Percentiles rank a stretch among this genome's conserved stretches.
phyloP scores from a whole-genome alignment of 2,329 filamentous ascomycete species.

The Hymenoscyphus fraxineus region DNA sequence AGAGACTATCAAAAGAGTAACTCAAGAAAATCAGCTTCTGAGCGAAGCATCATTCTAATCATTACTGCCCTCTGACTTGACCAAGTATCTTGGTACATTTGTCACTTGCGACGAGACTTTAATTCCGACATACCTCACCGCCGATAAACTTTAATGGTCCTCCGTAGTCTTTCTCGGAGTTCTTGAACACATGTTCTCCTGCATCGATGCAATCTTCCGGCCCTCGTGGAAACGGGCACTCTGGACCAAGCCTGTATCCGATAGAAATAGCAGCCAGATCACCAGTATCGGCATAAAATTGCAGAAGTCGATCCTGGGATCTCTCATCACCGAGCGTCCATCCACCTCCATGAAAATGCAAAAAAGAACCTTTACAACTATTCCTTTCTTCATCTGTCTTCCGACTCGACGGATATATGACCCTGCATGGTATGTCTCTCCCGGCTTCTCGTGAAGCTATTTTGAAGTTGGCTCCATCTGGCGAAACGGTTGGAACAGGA shows the following conservation, averaged over 20 bases:
- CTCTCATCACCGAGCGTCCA: conserved; percentile 36
- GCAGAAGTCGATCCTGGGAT: conserved; percentile 40
- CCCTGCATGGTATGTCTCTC: conserved; percentile 48
- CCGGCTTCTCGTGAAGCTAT: conserved; percentile 51
- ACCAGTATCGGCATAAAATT: conserved; percentile 46
- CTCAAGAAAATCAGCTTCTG: conserved; percentile 2
- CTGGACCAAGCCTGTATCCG: conserved; percentile 57
- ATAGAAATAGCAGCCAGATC: conserved; percentile 50
- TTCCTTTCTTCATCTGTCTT: conserved; percentile 44
- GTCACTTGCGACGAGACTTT: not conserved
- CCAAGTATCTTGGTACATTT: not conserved
- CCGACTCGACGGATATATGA: conserved; percentile 22
- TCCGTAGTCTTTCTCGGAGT: conserved; percentile 42
- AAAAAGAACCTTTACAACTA: conserved; percentile 45
- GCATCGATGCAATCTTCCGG: conserved; percentile 56
- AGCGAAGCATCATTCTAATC: conserved; percentile 8
- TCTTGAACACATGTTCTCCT: conserved; percentile 49
- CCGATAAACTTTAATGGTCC: conserved; percentile 42
- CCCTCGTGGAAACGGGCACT: conserved; percentile 52
- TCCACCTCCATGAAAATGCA: conserved; percentile 54
- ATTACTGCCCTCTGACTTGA: conserved; percentile 23
- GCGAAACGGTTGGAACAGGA: conserved; percentile 44
- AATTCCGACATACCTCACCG: conserved; percentile 38
- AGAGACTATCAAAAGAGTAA: conserved; percentile 8
- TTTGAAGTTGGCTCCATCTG: conserved; percentile 43